Base-by-base conservation (phyloP, 257 asterid species). In the Nicotiana knightiana region DNA sequence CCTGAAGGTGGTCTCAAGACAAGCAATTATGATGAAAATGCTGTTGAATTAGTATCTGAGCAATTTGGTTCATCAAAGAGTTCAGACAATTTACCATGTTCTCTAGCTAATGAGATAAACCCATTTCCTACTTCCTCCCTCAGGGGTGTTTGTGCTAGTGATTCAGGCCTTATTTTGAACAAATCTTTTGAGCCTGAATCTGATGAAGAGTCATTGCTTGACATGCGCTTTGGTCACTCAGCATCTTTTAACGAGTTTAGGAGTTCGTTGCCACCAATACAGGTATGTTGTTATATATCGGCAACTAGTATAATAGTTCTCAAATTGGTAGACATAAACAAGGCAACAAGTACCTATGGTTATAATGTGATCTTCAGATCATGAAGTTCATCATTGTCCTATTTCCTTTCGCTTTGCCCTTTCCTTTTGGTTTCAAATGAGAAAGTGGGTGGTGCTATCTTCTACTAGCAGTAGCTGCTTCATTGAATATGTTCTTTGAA, bases 141-240 rank as follows among this genome's bases (percentile, higher is more conserved):
- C 26, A 71, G 81, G 81, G 83, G 80, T 85, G 48, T 84, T 61
- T 90, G 92, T 83, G 85, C 84, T 75, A 67, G 55, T 63, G 77
- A 82, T 88, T 83, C 94, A 76, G 93, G 88, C 76, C 85, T 90
- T 80, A 87, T 83, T 80, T 83, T 87, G 53, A 89, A 85, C 82
- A 92, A 88, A 18, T 86, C 85, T 81, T 89, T 89, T 85, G 87
- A 91, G 87, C 84, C 93, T 68, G 90, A 80, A 63, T 83, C 93
- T 84, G 70, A 85, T 77, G 78, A 91, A 67, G 90, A 85, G 73
- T 51, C 90, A 78, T 87, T 87, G 67, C 65, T 81, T 77, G 89
- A 84, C 79, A 73, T 85, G 80, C 83, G 88, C 61, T 89, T 90
- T 64, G 88, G 86, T 73, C 87, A 82, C 81, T 70, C 87, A 82